Percentiles rank a stretch among this genome's conserved stretches.
Evolutionary conservation across 768 basidiomycete species (phyloP).

Genomic region (Pisolithus orientalis): DNA sequence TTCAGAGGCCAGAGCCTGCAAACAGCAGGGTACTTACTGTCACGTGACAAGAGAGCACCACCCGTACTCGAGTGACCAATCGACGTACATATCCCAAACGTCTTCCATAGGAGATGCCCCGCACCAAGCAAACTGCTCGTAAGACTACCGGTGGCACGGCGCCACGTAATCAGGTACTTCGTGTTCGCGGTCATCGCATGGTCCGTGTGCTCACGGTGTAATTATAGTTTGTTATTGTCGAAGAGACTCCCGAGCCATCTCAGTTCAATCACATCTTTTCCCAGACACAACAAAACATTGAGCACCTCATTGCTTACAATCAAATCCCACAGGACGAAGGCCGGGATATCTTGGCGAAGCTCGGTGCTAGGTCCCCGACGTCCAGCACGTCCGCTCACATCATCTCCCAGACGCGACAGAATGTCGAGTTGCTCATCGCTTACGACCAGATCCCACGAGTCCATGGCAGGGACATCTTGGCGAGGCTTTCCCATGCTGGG

Average conservation of each 20-base stretch:
- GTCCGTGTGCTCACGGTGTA: too few relatives aligned
- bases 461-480: slow-evolving; percentile 35
- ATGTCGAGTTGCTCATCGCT: slow-evolving; percentile 39
- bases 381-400: slow-evolving; percentile 28
- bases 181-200: too few relatives aligned
- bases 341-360: slow-evolving; percentile 32
- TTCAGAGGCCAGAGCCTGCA: too few relatives aligned
- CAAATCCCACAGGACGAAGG: slow-evolving; percentile 36
- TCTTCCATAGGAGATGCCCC: too few relatives aligned
- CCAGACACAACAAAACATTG: slow-evolving; percentile 42
- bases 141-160: too few relatives aligned
- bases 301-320: slow-evolving; percentile 38
- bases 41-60: too few relatives aligned
- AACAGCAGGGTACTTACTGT: too few relatives aligned
- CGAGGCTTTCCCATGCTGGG: slow-evolving; percentile 29
- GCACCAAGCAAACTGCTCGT: too few relatives aligned
- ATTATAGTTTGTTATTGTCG: too few relatives aligned
- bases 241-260: slow-evolving; percentile 18
- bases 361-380: slow-evolving; percentile 18
- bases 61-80: too few relatives aligned
- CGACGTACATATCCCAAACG: too few relatives aligned
- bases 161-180: too few relatives aligned
- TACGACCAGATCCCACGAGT: slow-evolving; percentile 36
- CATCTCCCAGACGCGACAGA: slow-evolving; percentile 39
- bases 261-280: slow-evolving; percentile 34